Evolutionary conservation across 1,139 yeast genomes (phyloP).

Genomic region (Scheffersomyces illinoinensis): DNA sequence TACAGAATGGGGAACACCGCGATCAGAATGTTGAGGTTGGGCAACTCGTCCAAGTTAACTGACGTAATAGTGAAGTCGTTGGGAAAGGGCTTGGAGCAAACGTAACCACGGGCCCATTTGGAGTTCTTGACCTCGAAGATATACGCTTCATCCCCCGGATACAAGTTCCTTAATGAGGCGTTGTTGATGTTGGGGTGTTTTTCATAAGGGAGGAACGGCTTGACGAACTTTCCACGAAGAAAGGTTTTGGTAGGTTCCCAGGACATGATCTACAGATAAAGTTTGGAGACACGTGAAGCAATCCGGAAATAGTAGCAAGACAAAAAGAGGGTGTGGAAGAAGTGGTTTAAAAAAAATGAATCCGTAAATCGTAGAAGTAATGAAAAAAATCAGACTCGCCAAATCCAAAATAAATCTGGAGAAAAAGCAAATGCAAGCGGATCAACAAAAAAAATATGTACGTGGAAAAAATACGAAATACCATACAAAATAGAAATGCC

Average conservation of each 20-base stretch:
- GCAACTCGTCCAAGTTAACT: slow-evolving; percentile 61
- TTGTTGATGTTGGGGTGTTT: slow-evolving; percentile 43
- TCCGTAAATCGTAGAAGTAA: not conserved
- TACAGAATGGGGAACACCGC: slow-evolving; percentile 64
- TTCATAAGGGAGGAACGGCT: slow-evolving; percentile 64
- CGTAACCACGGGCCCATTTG: slow-evolving; percentile 83
- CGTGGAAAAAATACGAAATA: not conserved
- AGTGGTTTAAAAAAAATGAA: too few species aligned
- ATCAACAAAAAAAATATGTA: not conserved
- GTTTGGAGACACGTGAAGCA: not conserved
- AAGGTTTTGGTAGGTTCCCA: slow-evolving; percentile 44
- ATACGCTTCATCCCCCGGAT: slow-evolving; percentile 81
- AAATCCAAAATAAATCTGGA: not conserved
- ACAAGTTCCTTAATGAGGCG: slow-evolving; percentile 52
- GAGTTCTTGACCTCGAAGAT: slow-evolving; percentile 66
- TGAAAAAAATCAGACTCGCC: not conserved
- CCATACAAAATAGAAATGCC: not conserved
- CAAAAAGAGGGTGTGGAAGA: too few species aligned
- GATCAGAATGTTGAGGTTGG: slow-evolving; percentile 50
- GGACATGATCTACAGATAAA: slow-evolving; percentile 11
- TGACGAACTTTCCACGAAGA: slow-evolving; percentile 52
- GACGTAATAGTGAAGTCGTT: slow-evolving; percentile 65
- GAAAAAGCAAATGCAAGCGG: not conserved
- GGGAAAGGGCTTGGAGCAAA: slow-evolving; percentile 63
- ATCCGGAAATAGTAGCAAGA: not conserved